Conservation (phyloP, 108 stramenopile species). For the Fistulifera pelliculosa region DNA sequence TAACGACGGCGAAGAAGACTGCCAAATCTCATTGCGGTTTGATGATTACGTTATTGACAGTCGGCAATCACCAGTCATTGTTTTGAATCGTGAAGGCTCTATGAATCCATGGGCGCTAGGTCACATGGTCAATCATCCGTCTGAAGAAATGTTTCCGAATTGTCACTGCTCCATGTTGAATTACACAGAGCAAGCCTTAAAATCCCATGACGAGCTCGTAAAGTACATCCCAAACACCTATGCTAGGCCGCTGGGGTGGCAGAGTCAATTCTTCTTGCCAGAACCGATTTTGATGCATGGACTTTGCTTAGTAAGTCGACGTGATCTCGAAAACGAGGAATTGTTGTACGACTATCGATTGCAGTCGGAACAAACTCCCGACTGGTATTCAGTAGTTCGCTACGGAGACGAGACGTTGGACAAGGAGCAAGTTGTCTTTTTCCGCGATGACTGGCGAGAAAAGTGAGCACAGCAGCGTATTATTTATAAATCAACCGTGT, state of each 20-base stretch:
- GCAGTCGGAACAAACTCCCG: constrained; percentile 4
- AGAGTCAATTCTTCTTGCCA: constrained; percentile 31
- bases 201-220: constrained; percentile 15
- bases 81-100: constrained; percentile 27
- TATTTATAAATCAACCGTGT: background rate
- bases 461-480: background rate
- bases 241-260: constrained; percentile 43
- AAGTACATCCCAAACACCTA: constrained; percentile 73
- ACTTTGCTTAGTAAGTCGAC: constrained; percentile 47
- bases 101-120: constrained; percentile 65
- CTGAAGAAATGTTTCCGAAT: constrained; percentile 36
- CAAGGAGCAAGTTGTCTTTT: constrained; percentile 10
- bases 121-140: constrained; percentile 81
- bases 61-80: constrained; percentile 65
- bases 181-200: constrained; percentile 49
- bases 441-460: constrained; percentile 4
- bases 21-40: constrained; percentile 64
- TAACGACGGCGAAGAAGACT: constrained; percentile 41
- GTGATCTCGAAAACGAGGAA: constrained; percentile 75
- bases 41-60: constrained; percentile 81
- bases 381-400: background rate
- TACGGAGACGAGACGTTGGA: constrained; percentile 2
- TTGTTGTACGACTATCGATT: constrained; percentile 69
- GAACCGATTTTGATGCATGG: constrained; percentile 70
- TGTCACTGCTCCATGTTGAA: constrained; percentile 57